These are phyloP conservation scores for Gastroboletus turbinatus DNA, from an alignment of 1,284 basidiomycete genomes.

Conservation along the genomic window DNA sequence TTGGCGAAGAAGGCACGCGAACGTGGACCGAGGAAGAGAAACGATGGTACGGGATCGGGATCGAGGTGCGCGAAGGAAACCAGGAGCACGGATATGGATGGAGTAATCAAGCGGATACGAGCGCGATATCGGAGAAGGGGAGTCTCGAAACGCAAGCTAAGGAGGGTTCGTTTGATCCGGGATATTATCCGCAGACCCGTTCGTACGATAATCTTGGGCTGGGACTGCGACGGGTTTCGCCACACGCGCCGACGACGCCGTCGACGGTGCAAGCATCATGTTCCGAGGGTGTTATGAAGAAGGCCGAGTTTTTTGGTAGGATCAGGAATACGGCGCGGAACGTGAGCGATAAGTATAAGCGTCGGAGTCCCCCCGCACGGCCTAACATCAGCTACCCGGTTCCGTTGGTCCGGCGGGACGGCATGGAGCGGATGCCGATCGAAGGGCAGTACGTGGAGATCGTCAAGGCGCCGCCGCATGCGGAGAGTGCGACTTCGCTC, in stretches of 20 bases:
- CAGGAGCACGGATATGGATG: conserved; percentile 32
- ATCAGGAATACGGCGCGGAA: conserved; percentile 61
- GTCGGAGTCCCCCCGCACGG: conserved; percentile 38
- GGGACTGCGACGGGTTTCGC: conserved; percentile 46
- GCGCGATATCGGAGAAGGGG: conserved; percentile 29
- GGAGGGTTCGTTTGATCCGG: conserved; percentile 29
- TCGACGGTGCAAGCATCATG: conserved; percentile 29
- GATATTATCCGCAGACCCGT: conserved; percentile 20
- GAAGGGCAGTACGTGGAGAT: conserved; percentile 35
- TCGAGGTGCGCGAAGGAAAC: conserved; percentile 31
- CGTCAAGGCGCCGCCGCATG: conserved; percentile 24
- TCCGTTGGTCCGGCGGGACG: conserved; percentile 33
- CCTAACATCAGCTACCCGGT: conserved; percentile 56
- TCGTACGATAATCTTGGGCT: conserved; percentile 45
- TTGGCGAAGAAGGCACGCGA: conserved; percentile 53
- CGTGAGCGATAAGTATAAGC: conserved; percentile 59
- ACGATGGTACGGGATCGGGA: conserved; percentile 62
- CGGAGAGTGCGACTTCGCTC: conserved; percentile 36
- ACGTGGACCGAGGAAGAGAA: conserved; percentile 62
- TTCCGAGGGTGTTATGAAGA: conserved; percentile 57
- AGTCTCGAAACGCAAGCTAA: conserved; percentile 26
- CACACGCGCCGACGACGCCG: conserved; percentile 24
- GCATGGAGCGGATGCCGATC: conserved; percentile 21
- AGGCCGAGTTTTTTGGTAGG: conserved; percentile 61
- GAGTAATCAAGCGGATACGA: conserved; percentile 32